A percentile compares a stretch with the other conserved stretches of the same genome.
Conservation (phyloP, 2,329 filamentous ascomycete species). For the Aspergillus jensenii region DNA sequence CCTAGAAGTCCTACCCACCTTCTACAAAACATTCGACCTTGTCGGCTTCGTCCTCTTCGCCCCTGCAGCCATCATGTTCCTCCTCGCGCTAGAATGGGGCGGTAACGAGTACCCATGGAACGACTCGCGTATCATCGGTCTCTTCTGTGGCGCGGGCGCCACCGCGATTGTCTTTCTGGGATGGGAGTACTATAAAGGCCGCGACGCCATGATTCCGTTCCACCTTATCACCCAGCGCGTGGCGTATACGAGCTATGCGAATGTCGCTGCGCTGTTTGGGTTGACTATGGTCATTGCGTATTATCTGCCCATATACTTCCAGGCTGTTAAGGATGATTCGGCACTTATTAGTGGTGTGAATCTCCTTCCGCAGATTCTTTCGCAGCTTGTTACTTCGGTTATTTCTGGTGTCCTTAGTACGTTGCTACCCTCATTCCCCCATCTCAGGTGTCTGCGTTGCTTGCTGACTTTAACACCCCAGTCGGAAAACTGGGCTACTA, state of each 20-base stretch:
- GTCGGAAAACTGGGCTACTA: slow-evolving; percentile 35
- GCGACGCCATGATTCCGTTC: slow-evolving; percentile 16
- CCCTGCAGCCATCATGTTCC: slow-evolving; percentile 53
- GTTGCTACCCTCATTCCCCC: neutral
- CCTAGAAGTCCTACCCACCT: slow-evolving; percentile 6
- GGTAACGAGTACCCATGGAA: slow-evolving; percentile 55
- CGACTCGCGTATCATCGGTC: slow-evolving; percentile 39
- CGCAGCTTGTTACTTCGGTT: slow-evolving; percentile 32
- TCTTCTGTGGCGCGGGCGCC: slow-evolving; percentile 32
- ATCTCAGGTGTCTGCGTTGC: neutral
- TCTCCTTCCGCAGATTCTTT: slow-evolving; percentile 30
- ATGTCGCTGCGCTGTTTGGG: slow-evolving; percentile 31
- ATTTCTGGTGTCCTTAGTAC: slow-evolving; percentile 32
- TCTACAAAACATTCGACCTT: slow-evolving; percentile 47
- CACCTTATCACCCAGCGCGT: slow-evolving; percentile 5
- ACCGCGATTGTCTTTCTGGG: slow-evolving; percentile 10
- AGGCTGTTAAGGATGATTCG: slow-evolving; percentile 36
- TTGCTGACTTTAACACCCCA: neutral
- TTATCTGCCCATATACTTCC: slow-evolving; percentile 53
- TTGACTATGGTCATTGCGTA: slow-evolving; percentile 37
- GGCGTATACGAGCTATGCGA: slow-evolving; percentile 30
- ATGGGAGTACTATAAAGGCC: slow-evolving; percentile 16
- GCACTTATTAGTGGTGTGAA: slow-evolving; percentile 28
- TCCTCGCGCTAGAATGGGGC: slow-evolving; percentile 60
- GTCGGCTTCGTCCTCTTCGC: slow-evolving; percentile 53